Evolutionary conservation across 2,329 filamentous ascomycete genomes (phyloP), one percentile per base, ranked within the genome.

Genomic region (Phialophora chinensis): DNA sequence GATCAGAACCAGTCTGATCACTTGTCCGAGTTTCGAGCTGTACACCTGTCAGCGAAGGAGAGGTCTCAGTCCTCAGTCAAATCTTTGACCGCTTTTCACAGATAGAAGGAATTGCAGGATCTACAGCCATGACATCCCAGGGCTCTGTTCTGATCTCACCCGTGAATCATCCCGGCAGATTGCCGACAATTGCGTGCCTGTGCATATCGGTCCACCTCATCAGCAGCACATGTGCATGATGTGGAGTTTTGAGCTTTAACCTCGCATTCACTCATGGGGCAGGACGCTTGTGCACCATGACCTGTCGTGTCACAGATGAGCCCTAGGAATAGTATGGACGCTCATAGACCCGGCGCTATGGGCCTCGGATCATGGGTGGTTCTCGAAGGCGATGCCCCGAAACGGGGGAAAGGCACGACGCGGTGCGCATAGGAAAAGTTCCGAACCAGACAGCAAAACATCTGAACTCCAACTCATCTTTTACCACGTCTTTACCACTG

Each of bases 1-100:
- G 59, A 59, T 67, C 60, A 62, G 62, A 61, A 60, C 27, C 52
- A 56, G 53, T 54, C 52, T 60, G 57, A 25, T 49, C 38, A 50
- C 44, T 63, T 65, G 58, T 60, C 54, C 42, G 57, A 57, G 61
- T 8, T 57, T 42, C 38, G 27, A 57, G 12, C 50, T 62, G 58
- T 62, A 20, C 59, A 50, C 54, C 44, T 60, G 60, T 66, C 63
- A 52, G 42, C 29, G 33, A 52, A 33, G 17, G 59, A 62, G 64
- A 65, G 62, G 49, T 65, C 54, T 67, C 67, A 65, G 67, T 65
- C 67, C 58, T 69, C 60, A 47, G 54, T 60, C 54, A 60, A 65
- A 65, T 69, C n/a, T 65, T 67, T 63, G 67, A 69, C 67, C 67
- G 64, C 64, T 66, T 54, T 65, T 65, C 56, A 56, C 50, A 35